Base-by-base conservation (phyloP, 1,139 yeast genomes). In the Taiozyma sp. region DNA sequence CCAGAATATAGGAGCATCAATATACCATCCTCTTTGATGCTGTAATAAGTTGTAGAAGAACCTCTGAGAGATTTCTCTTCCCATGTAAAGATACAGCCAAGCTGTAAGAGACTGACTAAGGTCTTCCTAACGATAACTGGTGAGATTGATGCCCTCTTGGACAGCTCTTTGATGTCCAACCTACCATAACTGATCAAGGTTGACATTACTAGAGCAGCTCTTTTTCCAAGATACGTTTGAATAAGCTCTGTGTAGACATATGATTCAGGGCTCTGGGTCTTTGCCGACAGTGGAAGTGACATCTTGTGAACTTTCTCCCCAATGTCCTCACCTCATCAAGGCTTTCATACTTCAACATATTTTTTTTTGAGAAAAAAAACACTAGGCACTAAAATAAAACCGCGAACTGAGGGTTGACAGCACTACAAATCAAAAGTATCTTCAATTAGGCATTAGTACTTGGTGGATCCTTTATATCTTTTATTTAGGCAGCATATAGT, bases 1-100 rank as follows among this genome's bases (percentile, higher is more conserved):
- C 96, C 97, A 39, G 91, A 76, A 67, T 89, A 88, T 34, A 90
- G 65, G 49, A 88, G 71, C 49, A 79, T 67, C 58, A 82, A 73
- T 24, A 85, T 70, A 7, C 96, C 96, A 29, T 72, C 75, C 56
- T 83, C 84, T 60, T 85, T 77, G 55, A 83, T 79, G 40, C 74
- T 75, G 64, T 89, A 90, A 58, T 71, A 79, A 1, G 77, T 74
- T 1, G 77, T 74, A 1, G 64, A 57, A 4, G 60, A 63, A 8
- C 65, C 65, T 19, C 68, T 66, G 7, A 67, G 62, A 14, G 68
- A 57, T 0, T 69, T 65, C 26, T 76, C 77, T 9, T 76, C 82
- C 55, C 81, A 77, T 59, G 77, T 78, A 26, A 71, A 73, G 22
- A 83, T 76, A 64, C 91, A 83, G 54, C 80, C 77, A 51, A 85